Evolutionary conservation across 169 alveolate genomes (phyloP).

Genomic region (Plasmodium ovale): DNA sequence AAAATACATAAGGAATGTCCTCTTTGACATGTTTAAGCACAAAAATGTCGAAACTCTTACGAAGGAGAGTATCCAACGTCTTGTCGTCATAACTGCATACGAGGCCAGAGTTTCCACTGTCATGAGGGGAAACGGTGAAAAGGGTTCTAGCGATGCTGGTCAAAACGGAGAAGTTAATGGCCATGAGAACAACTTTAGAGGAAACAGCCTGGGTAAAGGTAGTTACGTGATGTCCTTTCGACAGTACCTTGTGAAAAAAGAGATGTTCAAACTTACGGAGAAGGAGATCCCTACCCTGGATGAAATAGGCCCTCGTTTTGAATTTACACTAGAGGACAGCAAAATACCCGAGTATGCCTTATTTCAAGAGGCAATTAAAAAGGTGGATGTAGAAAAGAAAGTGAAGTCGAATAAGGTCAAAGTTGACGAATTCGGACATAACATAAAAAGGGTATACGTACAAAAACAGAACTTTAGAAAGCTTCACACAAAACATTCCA

Average conservation of each 20-base stretch:
- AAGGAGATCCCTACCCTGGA: background rate
- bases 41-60: conserved; percentile 31
- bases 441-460: conserved; percentile 34
- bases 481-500: conserved; percentile 50
- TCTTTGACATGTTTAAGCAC: conserved; percentile 49
- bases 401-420: background rate
- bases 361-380: conserved; percentile 56
- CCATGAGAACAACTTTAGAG: background rate
- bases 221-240: conserved; percentile 19
- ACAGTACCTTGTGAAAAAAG: conserved; percentile 33
- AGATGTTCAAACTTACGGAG: background rate
- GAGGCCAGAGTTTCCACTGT: background rate
- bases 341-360: conserved; percentile 25
- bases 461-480: conserved; percentile 53
- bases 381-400: background rate
- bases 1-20: conserved; percentile 21
- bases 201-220: background rate
- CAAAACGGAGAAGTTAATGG: background rate
- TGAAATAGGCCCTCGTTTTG: conserved; percentile 58
- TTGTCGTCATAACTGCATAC: conserved; percentile 26
- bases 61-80: conserved; percentile 12
- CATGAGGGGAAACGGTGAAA: background rate
- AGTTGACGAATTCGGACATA: conserved; percentile 39
- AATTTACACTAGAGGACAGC: conserved; percentile 3
- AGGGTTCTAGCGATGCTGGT: background rate